Conservation (phyloP, 228 moss, liverwort and hornwort genomes). For the Sphagnum magellanicum region DNA sequence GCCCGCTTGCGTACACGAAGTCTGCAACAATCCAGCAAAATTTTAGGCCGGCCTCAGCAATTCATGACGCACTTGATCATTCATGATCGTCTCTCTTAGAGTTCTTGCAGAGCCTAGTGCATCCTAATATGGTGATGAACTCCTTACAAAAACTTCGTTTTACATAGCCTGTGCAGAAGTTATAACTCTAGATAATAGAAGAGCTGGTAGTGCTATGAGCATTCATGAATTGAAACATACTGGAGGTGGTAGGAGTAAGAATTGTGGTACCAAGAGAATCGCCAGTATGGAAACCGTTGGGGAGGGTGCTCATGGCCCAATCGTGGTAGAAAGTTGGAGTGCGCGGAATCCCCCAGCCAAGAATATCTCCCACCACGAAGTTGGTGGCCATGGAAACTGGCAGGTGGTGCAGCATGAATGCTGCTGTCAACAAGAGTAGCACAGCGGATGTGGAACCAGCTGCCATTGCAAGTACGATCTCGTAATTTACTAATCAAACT, state of each 20-base stretch:
- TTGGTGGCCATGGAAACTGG: slow-evolving; percentile 2
- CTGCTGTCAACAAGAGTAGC: slow-evolving; percentile 1
- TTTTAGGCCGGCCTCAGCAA: too few relatives aligned
- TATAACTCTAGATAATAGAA: background rate
- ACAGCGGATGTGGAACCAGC: too few relatives aligned
- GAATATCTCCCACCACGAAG: slow-evolving; percentile 8
- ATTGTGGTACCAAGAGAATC: slow-evolving; percentile 9
- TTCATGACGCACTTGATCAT: too few relatives aligned
- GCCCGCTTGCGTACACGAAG: background rate
- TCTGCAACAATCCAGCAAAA: background rate
- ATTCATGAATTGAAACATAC: background rate
- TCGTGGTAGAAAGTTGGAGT: slow-evolving; percentile 15
- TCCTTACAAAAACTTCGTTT: background rate
- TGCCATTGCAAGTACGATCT: too few relatives aligned
- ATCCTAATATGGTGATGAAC: background rate
- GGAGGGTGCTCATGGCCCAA: slow-evolving; percentile 1
- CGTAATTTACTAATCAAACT: too few relatives aligned
- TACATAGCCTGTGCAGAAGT: background rate
- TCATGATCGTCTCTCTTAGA: too few relatives aligned
- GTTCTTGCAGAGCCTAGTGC: background rate
- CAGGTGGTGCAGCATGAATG: background rate
- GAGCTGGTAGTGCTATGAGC: background rate
- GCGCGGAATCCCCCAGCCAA: background rate
- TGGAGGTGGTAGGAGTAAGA: background rate
- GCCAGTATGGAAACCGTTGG: background rate